Evolutionary conservation across 2,329 filamentous ascomycete species (phyloP).

Genomic region (Diplodia scrobiculata): DNA sequence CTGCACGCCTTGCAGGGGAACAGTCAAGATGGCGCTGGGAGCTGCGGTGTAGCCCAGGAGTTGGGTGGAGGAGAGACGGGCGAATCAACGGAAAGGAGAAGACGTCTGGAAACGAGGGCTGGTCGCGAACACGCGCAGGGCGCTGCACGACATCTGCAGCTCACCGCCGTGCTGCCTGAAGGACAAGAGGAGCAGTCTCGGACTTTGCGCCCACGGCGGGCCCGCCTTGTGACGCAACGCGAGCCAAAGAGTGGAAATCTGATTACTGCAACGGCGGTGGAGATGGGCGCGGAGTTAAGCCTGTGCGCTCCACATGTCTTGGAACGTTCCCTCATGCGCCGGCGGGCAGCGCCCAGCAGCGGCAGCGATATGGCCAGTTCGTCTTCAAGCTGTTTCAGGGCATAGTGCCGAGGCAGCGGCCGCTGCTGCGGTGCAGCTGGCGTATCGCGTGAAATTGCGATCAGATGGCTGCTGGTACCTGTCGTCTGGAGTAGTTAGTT

Average conservation of each 20-base stretch:
- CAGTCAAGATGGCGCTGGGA: neutral
- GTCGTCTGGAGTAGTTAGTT: constrained; percentile 14
- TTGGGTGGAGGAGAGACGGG: neutral
- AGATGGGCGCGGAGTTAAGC: constrained; percentile 8
- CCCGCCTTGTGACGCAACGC: neutral
- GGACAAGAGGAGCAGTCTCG: neutral
- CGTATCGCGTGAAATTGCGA: constrained; percentile 19
- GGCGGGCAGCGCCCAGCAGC: too few relatives aligned
- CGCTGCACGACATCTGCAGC: constrained; percentile 14
- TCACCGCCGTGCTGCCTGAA: neutral
- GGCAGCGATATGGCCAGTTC: constrained; percentile 1
- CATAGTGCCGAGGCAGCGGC: neutral
- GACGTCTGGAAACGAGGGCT: neutral
- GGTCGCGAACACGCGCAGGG: neutral
- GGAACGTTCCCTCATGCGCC: neutral
- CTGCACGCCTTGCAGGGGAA: neutral
- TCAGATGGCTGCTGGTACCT: constrained; percentile 5
- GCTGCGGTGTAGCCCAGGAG: neutral
- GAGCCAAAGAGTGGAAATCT: neutral
- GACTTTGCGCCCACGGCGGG: neutral
- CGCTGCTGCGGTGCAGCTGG: constrained; percentile 8
- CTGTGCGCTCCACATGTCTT: neutral
- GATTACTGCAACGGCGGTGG: neutral
- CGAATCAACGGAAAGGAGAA: constrained; percentile 4
- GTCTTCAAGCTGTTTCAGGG: constrained; percentile 10